phyloP scores from a whole-genome alignment of 805 yeast species.

The Metschnikowia drakensbergensis region DNA sequence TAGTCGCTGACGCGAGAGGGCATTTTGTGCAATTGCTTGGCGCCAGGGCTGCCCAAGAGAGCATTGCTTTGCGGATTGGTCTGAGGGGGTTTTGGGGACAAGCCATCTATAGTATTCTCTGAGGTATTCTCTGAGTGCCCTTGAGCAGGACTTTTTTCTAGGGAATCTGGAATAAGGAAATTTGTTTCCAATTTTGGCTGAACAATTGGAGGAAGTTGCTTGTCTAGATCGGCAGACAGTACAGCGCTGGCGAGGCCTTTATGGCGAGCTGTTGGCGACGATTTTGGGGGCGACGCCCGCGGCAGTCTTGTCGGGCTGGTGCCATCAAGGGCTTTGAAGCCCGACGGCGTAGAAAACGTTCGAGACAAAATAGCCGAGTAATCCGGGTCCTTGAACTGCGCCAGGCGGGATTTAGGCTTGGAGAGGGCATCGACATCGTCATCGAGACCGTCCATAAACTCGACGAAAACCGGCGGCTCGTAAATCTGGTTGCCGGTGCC shows the following conservation, averaged over 20 bases:
- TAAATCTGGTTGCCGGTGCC: slow-evolving; percentile 65
- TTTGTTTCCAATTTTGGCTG: not conserved
- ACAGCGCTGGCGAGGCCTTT: not conserved
- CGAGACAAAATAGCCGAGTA: slow-evolving; percentile 20
- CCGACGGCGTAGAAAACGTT: slow-evolving; percentile 18
- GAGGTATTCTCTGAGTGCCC: not conserved
- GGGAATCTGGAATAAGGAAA: not conserved
- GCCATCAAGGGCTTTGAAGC: slow-evolving; percentile 1
- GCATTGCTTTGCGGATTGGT: not conserved
- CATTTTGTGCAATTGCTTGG: slow-evolving; percentile 9
- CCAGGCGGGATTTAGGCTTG: slow-evolving; percentile 18
- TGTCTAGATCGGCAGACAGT: slow-evolving; percentile 3
- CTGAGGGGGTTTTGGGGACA: no score
- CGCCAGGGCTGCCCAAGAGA: not conserved
- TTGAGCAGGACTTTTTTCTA: no score
- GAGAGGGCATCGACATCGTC: slow-evolving; percentile 18
- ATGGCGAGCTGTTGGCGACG: not conserved
- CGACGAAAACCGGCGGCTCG: slow-evolving; percentile 60
- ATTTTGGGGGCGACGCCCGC: not conserved
- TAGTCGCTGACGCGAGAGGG: slow-evolving; percentile 16
- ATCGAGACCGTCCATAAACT: slow-evolving; percentile 43
- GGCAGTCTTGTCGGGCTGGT: not conserved
- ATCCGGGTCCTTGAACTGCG: slow-evolving; percentile 35
- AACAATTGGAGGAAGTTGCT: slow-evolving; percentile 12
- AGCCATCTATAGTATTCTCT: not conserved